phyloP scores from a whole-genome alignment of 768 basidiomycete genomes.

The Boletus reticuloceps region DNA sequence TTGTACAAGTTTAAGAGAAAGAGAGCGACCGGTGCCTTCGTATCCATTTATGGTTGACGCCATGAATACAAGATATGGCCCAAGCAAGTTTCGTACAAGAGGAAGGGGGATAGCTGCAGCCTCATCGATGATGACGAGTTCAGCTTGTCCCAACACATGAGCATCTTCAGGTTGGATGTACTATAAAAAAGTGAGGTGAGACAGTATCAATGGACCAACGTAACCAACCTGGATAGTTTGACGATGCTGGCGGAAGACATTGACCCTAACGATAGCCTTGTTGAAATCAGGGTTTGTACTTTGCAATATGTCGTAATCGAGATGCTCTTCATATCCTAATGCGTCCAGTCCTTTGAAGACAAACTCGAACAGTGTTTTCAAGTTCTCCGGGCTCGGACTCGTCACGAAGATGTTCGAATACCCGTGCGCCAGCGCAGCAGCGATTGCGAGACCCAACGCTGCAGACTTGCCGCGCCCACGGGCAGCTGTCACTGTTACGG shows the following conservation, averaged over 20 bases:
- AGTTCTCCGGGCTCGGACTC: conserved; percentile 94
- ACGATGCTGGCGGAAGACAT: conserved; percentile 88
- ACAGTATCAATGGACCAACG: neutral
- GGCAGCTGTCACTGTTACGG: conserved; percentile 90
- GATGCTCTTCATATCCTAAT: conserved; percentile 93
- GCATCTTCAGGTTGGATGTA: conserved; percentile 99
- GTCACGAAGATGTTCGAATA: conserved; percentile 99
- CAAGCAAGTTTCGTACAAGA: conserved; percentile 91
- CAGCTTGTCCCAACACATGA: conserved; percentile 96
- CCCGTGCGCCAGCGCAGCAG: conserved; percentile 88
- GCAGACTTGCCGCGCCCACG: conserved; percentile 97
- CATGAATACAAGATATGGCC: conserved; percentile 96
- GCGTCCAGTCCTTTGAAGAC: conserved; percentile 95
- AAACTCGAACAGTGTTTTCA: conserved; percentile 98
- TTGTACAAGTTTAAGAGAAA: conserved; percentile 96
- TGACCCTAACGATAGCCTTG: conserved; percentile 93
- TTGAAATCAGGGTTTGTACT: conserved; percentile 94
- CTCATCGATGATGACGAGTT: conserved; percentile 96
- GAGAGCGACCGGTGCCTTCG: conserved; percentile 97
- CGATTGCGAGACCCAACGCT: conserved; percentile 91
- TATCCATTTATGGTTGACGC: conserved; percentile 99
- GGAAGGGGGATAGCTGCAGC: conserved; percentile 97
- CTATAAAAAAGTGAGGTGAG: conserved; percentile 39
- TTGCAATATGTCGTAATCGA: conserved; percentile 95
- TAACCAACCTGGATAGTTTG: conserved; percentile 91